Base-by-base conservation (phyloP, 352 stramenopile genomes). In the Phytophthora pseudosyringae region DNA sequence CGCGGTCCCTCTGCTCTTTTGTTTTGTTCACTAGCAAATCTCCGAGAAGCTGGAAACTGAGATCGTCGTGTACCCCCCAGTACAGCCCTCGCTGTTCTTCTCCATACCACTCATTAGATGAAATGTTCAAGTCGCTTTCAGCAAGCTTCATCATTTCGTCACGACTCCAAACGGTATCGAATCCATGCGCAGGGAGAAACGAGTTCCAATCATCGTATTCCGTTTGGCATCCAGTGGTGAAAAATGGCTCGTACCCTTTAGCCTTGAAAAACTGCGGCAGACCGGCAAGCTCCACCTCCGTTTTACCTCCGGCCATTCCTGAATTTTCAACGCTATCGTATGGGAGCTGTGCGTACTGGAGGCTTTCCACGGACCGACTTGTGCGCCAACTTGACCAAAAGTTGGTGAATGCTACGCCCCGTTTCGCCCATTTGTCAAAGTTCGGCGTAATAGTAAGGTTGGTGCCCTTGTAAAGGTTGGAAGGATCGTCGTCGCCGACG, bases 351-450 rank as follows among this genome's bases (percentile, higher is more conserved):
- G 61, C 81, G 49, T 77, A 90, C 21, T 85, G 38, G 26, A 86
- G 72, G 36, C 76, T 86, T 49, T 88, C 78, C 0, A 90, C 32
- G 0, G 81, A 86, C 1, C 81, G 76, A 69, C 78, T 90, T n/a
- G 81, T 88, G 8, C 68, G 51, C 69, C 69, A 88, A 43, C 76
- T 88, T 11, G 81, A 90, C 78, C 81, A 90, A 35, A 88, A 66
- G 47, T 85, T 89, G 9, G 45, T 67, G 48, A 89, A 79, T 2
- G 76, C 74, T 6, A 89, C 58, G 26, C 76, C 76, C 4, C 74
- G 71, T 26, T 74, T 73, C 3, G 80, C 76, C 69, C 75, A 89
- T 35, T 50, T 54, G 28, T 89, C 76, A n/a, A 88, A 88, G 10
- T 80, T 67, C 0, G 76, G 78, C 4, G 78, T 86, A 1, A 88